phyloP scores from a whole-genome alignment of 75 land plant genomes.

The Cunninghamia lanceolata region DNA sequence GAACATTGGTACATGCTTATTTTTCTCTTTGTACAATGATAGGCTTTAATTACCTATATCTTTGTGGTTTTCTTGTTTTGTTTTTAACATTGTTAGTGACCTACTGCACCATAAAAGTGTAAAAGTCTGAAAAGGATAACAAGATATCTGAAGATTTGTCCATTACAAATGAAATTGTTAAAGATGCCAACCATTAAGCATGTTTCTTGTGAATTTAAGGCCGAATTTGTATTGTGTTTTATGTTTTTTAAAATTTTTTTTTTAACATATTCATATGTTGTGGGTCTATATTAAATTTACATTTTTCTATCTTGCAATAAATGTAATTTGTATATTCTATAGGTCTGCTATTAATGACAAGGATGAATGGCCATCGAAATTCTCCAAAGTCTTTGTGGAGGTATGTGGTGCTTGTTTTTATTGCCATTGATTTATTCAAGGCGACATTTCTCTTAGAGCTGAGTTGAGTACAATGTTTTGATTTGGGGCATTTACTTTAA shows the following conservation, averaged over 20 bases:
- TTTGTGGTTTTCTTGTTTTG: neutral
- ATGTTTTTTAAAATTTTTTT: neutral
- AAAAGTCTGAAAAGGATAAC: neutral
- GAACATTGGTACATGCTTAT: neutral
- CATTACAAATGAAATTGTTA: neutral
- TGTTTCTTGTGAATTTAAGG: neutral
- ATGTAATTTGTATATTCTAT: neutral
- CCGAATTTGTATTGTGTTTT: neutral
- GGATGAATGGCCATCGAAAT: conserved; percentile 97
- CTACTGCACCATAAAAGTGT: neutral
- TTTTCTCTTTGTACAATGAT: neutral
- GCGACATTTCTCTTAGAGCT: neutral
- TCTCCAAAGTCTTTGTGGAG: conserved; percentile 80
- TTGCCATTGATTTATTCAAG: neutral
- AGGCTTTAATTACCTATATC: neutral
- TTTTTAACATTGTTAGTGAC: neutral
- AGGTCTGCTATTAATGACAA: conserved; percentile 71
- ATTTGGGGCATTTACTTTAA: neutral
- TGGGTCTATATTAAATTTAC: neutral
- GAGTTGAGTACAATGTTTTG: neutral
- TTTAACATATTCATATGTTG: neutral
- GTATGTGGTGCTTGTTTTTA: conserved; percentile 32
- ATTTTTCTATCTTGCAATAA: neutral
- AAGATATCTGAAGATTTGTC: neutral
- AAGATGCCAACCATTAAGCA: neutral